phyloP scores from a whole-genome alignment of 805 yeast species.

The Wickerhamiella alocasiicola region DNA sequence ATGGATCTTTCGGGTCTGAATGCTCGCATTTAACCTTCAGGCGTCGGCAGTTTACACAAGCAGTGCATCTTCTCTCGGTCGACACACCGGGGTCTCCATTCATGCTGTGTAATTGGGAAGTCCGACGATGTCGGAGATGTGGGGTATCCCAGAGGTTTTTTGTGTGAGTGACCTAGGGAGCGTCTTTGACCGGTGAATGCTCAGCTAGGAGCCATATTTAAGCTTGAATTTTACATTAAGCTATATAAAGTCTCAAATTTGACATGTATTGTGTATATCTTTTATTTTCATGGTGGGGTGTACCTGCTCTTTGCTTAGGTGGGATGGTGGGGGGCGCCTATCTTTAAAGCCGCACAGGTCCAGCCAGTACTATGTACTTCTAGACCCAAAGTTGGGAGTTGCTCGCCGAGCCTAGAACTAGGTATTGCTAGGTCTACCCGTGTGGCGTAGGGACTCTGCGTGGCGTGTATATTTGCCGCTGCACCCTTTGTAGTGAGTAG shows the following conservation, averaged over 20 bases:
- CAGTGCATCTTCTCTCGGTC: constrained; percentile 18
- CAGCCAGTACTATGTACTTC: no score
- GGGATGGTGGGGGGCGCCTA: not conserved
- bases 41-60: constrained; percentile 49
- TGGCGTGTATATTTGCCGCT: no score
- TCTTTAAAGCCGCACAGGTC: not conserved
- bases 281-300: no score
- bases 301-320: no score
- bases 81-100: constrained; percentile 3
- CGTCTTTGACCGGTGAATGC: no score
- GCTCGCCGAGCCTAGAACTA: no score
- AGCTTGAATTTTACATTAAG: no score
- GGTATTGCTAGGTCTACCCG: no score
- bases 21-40: constrained; percentile 80
- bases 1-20: constrained; percentile 41
- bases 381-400: no score
- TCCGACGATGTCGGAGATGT: not conserved
- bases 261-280: not conserved
- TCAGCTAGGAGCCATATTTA: no score
- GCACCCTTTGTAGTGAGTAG: no score
- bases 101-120: not conserved
- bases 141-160: not conserved
- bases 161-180: not conserved
- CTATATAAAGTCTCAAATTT: not conserved
- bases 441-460: no score